These are phyloP conservation scores for Catenaria anguillulae DNA, from an alignment of 371 early-diverging fungal genomes.

Conservation along the genomic window DNA sequence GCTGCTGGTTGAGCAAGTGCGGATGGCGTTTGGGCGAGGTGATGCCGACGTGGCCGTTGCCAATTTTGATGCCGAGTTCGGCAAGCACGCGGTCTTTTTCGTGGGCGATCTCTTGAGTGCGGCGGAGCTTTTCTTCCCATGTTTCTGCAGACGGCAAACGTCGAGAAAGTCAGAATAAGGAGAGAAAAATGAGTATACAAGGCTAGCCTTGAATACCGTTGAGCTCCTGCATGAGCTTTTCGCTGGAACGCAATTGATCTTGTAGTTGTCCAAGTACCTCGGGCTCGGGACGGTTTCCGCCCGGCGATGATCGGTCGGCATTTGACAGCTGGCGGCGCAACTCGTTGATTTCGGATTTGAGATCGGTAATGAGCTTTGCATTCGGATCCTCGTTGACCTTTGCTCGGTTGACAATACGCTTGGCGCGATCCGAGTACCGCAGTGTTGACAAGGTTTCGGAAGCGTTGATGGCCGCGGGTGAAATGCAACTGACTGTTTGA, in stretches of 20 bases:
- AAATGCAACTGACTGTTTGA: no score
- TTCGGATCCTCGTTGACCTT: conserved; percentile 83
- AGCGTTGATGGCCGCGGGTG: conserved; percentile 21
- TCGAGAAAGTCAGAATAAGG: no score
- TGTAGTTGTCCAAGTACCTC: conserved; percentile 7
- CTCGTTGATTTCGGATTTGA: conserved; percentile 63
- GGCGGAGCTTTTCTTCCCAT: conserved; percentile 69
- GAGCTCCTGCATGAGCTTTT: conserved; percentile 68
- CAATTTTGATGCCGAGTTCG: conserved; percentile 61
- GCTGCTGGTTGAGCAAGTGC: conserved; percentile 75
- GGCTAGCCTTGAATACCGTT: no score
- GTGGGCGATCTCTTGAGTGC: conserved; percentile 54
- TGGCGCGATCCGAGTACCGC: conserved; percentile 88
- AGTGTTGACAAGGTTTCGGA: conserved; percentile 55
- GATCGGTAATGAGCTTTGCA: conserved; percentile 66
- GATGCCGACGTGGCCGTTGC: conserved; percentile 46
- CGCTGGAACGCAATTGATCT: conserved; percentile 69
- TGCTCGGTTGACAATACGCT: conserved; percentile 79
- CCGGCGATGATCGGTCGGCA: no score
- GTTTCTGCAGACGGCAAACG: conserved; percentile 27
- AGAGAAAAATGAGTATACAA: neutral
- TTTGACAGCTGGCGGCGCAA: conserved; percentile 46
- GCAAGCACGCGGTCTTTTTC: conserved; percentile 60
- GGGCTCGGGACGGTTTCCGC: no score
- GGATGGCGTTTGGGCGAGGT: conserved; percentile 69